These are phyloP conservation scores for Hymenoscyphus linearis DNA, from an alignment of 2,329 filamentous ascomycete species.

Conservation along the genomic window DNA sequence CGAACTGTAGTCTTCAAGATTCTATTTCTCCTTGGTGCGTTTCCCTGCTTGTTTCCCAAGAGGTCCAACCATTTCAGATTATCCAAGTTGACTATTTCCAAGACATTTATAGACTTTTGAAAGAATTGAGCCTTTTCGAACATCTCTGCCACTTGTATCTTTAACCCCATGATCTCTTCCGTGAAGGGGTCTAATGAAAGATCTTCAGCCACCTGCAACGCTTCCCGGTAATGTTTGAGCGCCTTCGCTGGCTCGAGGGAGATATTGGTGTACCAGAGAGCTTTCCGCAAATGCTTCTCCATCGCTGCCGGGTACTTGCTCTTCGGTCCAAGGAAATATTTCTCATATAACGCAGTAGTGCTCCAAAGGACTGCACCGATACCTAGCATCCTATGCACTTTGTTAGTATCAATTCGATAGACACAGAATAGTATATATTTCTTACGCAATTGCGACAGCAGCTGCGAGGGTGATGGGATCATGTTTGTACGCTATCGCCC, in stretches of 20 bases:
- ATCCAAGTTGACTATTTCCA: constrained; percentile 71
- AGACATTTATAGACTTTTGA: constrained; percentile 65
- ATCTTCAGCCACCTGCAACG: constrained; percentile 67
- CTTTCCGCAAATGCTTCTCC: constrained; percentile 73
- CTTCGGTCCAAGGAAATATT: constrained; percentile 36
- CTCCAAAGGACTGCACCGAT: too few relatives aligned
- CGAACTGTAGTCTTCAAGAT: constrained; percentile 69
- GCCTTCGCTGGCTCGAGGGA: constrained; percentile 70
- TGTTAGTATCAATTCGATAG: background rate
- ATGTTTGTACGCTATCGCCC: too few relatives aligned
- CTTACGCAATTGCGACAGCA: too few relatives aligned
- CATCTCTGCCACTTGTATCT: constrained; percentile 74
- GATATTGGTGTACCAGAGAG: constrained; percentile 80
- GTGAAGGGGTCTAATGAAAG: constrained; percentile 80
- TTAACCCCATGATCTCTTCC: constrained; percentile 85
- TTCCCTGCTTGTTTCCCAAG: constrained; percentile 47
- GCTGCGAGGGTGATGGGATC: too few relatives aligned
- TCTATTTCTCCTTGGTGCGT: constrained; percentile 49
- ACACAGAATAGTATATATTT: background rate
- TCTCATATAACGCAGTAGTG: too few relatives aligned
- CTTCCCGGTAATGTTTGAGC: constrained; percentile 76
- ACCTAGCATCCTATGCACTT: constrained; percentile 26
- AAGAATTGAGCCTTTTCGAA: constrained; percentile 72
- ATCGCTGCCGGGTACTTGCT: constrained; percentile 63
- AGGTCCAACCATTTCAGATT: constrained; percentile 56